phyloP scores from a whole-genome alignment of 495 filamentous ascomycete genomes.

The Tuber calosporum region DNA sequence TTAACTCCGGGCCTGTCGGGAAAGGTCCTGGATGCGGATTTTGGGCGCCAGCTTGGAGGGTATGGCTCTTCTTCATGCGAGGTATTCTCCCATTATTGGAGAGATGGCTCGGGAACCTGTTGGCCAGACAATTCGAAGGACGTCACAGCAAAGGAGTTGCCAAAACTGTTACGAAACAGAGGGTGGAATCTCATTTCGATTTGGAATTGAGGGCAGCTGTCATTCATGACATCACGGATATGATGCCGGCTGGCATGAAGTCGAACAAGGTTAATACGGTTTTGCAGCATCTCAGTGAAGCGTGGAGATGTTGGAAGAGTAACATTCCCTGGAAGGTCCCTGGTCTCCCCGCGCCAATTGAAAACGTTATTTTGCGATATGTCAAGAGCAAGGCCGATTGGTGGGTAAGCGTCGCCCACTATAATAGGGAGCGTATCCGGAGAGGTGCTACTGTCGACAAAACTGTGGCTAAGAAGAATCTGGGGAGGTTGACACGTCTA shows the following conservation, averaged over 20 bases:
- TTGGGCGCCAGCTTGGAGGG: conserved; percentile 98
- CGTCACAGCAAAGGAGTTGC: conserved; percentile 98
- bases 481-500: conserved; percentile 85
- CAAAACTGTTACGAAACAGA: conserved; percentile 98
- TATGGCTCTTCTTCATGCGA: conserved; percentile 99
- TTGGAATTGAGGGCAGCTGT: conserved; percentile 95
- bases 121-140: conserved; percentile 96
- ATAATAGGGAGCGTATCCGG: conserved; percentile 94
- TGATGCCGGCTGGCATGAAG: conserved; percentile 99
- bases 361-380: conserved; percentile 96
- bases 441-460: conserved; percentile 96
- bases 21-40: conserved; percentile 98
- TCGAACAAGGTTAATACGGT: conserved; percentile 99
- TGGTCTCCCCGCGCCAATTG: conserved; percentile 88
- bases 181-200: conserved; percentile 98
- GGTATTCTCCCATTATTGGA: conserved; percentile 96
- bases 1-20: conserved; percentile 94
- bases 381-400: conserved; percentile 99
- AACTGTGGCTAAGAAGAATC: conserved; percentile 98
- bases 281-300: conserved; percentile 92
- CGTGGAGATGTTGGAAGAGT: conserved; percentile 99
- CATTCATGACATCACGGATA: conserved; percentile 98
- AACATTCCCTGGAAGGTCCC: conserved; percentile 99
- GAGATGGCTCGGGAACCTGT: conserved; percentile 93
- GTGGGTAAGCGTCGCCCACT: conserved; percentile 99